phyloP scores from a whole-genome alignment of 352 stramenopile species.

The Phytopythium sindhum region DNA sequence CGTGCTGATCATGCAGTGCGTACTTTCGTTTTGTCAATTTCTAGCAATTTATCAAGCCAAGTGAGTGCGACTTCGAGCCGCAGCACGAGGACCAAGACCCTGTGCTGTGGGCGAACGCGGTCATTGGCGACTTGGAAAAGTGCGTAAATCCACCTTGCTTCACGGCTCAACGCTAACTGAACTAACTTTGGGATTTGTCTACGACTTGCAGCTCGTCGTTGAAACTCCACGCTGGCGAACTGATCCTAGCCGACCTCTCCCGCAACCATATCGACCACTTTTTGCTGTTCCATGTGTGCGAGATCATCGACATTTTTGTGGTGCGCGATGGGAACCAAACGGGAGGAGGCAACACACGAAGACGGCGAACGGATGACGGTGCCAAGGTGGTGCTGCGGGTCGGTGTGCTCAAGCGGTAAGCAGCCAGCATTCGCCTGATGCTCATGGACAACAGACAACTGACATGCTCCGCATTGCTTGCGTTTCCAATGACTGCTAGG shows the following conservation, averaged over 20 bases:
- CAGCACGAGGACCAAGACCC: constrained; percentile 26
- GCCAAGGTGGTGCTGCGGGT: constrained; percentile 46
- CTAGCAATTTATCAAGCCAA: constrained; percentile 45
- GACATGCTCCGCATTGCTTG: not conserved
- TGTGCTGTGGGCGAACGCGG: constrained; percentile 38
- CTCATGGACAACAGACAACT: not conserved
- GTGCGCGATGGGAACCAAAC: constrained; percentile 13
- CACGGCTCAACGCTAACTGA: not conserved
- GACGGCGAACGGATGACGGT: constrained; percentile 23
- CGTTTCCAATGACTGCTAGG: constrained; percentile 14
- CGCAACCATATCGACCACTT: constrained; percentile 62
- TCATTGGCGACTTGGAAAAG: constrained; percentile 60
- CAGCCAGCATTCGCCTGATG: not conserved
- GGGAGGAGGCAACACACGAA: constrained; percentile 15
- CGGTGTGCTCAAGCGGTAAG: constrained; percentile 61
- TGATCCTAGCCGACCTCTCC: constrained; percentile 70
- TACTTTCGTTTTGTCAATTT: not conserved
- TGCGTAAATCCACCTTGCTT: constrained; percentile 18
- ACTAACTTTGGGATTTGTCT: not conserved
- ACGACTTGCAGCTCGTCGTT: constrained; percentile 25
- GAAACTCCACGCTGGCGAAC: constrained; percentile 65
- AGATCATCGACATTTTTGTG: constrained; percentile 69
- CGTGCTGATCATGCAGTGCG: not conserved
- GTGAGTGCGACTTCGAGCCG: constrained; percentile 40
- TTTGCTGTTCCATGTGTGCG: constrained; percentile 73